Evolutionary conservation across 495 filamentous ascomycete genomes (phyloP).

Genomic region (Aspergillus taichungensis): DNA sequence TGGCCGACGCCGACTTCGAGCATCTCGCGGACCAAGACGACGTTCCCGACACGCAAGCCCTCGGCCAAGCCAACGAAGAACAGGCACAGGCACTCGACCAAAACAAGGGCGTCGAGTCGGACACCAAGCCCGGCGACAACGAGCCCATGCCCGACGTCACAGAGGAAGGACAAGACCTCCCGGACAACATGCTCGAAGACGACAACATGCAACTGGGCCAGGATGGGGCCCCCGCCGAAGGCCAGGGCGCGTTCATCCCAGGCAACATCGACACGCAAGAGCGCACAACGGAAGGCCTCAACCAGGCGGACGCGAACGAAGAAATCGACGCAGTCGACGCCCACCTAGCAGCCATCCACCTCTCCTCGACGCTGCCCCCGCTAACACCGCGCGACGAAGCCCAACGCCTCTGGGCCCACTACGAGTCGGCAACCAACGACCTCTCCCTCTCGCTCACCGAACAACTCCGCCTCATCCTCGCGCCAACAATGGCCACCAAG

Average conservation of each 20-base stretch:
- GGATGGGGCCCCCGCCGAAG: slow-evolving; percentile 25
- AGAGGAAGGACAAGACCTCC: slow-evolving; percentile 45
- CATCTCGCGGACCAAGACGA: slow-evolving; percentile 79
- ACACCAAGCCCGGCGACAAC: slow-evolving; percentile 46
- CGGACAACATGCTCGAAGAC: slow-evolving; percentile 40
- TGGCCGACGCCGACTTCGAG: slow-evolving; percentile 71
- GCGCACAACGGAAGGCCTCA: slow-evolving; percentile 18
- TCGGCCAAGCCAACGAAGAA: slow-evolving; percentile 81
- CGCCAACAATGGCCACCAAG: slow-evolving; percentile 90
- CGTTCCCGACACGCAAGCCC: slow-evolving; percentile 74
- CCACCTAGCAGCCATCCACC: slow-evolving; percentile 63
- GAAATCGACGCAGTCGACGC: slow-evolving; percentile 64
- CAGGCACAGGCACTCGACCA: slow-evolving; percentile 76
- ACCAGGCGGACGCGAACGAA: slow-evolving; percentile 44
- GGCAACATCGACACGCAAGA: slow-evolving; percentile 26
- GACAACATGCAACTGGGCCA: slow-evolving; percentile 42
- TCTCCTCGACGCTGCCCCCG: slow-evolving; percentile 39
- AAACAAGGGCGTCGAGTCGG: slow-evolving; percentile 71
- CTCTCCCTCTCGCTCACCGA: slow-evolving; percentile 84
- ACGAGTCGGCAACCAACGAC: slow-evolving; percentile 72
- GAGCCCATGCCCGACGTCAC: slow-evolving; percentile 50
- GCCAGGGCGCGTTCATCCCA: slow-evolving; percentile 36
- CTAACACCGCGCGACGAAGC: slow-evolving; percentile 50
- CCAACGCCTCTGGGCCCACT: slow-evolving; percentile 72
- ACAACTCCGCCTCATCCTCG: slow-evolving; percentile 89